These are phyloP conservation scores for Sporothrix sp. DNA, from an alignment of 2,329 filamentous ascomycete species.

Conservation along the genomic window DNA sequence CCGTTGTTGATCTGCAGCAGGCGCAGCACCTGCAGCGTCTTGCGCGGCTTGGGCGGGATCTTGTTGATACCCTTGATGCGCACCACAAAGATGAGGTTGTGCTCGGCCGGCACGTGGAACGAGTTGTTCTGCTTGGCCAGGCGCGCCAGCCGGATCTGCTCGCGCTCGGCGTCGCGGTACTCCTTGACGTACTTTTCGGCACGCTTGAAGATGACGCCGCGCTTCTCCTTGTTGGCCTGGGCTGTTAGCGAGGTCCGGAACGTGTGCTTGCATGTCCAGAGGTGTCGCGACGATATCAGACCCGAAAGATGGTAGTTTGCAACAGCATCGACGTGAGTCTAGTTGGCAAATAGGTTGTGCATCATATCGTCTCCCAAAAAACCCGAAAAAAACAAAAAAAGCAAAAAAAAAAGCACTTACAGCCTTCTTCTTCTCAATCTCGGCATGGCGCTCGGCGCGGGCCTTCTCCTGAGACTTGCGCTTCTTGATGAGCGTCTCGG, in stretches of 20 bases:
- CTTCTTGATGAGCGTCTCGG: constrained; percentile 99
- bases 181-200: constrained; percentile 99
- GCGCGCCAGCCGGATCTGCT: constrained; percentile 90
- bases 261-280: not conserved
- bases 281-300: constrained; percentile 67
- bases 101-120: constrained; percentile 89
- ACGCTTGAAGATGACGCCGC: constrained; percentile 97
- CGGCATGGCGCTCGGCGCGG: constrained; percentile 75
- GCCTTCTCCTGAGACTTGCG: constrained; percentile 99
- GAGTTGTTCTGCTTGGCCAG: constrained; percentile 84
- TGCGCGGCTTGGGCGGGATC: constrained; percentile 99
- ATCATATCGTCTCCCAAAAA: constrained; percentile 70
- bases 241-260: constrained; percentile 17
- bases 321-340: constrained; percentile 96
- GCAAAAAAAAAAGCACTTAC: too few relatives aligned
- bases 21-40: constrained; percentile 98
- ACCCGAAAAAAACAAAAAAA: too few relatives aligned
- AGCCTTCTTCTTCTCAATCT: constrained; percentile 79
- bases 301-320: constrained; percentile 99
- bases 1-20: constrained; percentile 99
- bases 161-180: constrained; percentile 95
- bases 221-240: constrained; percentile 98
- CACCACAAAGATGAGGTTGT: constrained; percentile 94
- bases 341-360: constrained; percentile 83
- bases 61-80: constrained; percentile 99